Percentiles rank a stretch among this genome's conserved stretches.
Conservation (phyloP, 2,329 filamentous ascomycete genomes). For the Fusarium dlaminii region DNA sequence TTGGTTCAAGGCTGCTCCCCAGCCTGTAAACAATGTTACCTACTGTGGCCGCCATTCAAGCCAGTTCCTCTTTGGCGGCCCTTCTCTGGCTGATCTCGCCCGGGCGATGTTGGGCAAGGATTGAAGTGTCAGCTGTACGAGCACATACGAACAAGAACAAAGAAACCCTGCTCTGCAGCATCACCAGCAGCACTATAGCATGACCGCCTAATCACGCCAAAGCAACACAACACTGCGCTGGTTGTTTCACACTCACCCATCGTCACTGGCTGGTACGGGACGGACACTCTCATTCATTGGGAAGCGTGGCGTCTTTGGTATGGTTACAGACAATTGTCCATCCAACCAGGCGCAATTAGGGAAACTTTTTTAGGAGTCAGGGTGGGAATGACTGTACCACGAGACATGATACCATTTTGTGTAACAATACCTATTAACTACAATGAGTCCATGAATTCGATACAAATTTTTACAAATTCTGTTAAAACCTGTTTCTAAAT, state of each 20-base stretch:
- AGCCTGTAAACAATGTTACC: conserved; percentile 62
- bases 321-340: conserved; percentile 15
- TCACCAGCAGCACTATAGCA: not conserved
- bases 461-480: not conserved
- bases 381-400: conserved; percentile 22
- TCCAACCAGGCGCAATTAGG: conserved; percentile 5
- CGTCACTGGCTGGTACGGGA: conserved; percentile 44
- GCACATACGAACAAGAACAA: conserved; percentile 8
- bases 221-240: conserved; percentile 1
- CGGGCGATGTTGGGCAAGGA: conserved; percentile 52
- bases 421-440: conserved; percentile 21
- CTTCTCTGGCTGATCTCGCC: conserved; percentile 56
- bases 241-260: conserved; percentile 11
- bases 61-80: conserved; percentile 62
- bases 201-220: conserved; percentile 15
- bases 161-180: conserved; percentile 6
- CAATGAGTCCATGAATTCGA: conserved; percentile 38
- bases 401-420: conserved; percentile 25
- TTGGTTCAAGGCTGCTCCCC: conserved; percentile 50
- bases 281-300: conserved; percentile 26
- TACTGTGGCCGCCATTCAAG: conserved; percentile 65
- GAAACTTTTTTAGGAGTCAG: not conserved
- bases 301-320: conserved; percentile 34
- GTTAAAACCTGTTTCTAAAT: not conserved
- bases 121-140: conserved; percentile 24